Base-by-base conservation (phyloP, 148 eudicot species). In the Rhododendron vialii region DNA sequence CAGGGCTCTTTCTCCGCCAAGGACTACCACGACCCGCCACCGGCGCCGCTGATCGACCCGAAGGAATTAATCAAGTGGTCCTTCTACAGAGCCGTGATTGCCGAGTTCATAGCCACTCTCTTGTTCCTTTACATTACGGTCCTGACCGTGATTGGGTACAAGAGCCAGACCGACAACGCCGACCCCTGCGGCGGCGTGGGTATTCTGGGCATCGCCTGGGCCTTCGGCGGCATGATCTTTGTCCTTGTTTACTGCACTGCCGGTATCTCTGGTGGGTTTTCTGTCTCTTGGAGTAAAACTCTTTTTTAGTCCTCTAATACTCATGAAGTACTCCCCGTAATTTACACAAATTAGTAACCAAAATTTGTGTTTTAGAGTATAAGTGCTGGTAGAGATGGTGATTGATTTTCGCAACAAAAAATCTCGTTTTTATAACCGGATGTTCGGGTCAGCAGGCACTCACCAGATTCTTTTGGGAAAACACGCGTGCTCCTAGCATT, bases 101-200 rank as follows among this genome's bases (percentile, higher is more conserved):
- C 88, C 1, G 88, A 86, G 88, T 86, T 86, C 59, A 76, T 90
- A 14, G 92, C 92, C 3, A 90, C 90, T 1, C 82, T 90, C 4
- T 63, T 90, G 33, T 90, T 90, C 85, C 90, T 90, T 24, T 90
- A 90, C 89, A 83, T 90, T 53, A 85, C 89, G 2, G 88, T 90
- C 10, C 36, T 85, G n/a, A 90, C 92, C 14, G 90, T 90, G 15
- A 90, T 90, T 5, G 92, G 90, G 0, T 88, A 90, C 89, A 88
- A 86, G 65, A 87, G 89, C 89, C 88, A 88, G 57, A 30, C 81
- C 30, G 89, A 87, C 35, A 77, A 55, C 47, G 47, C 48, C 10
- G 82, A 86, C 67, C 57, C 71, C 3, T 86, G 88, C n/a, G 85
- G 50, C 82, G 88, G 88, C 41, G 88, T 86, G 17, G 88, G 88